These are phyloP conservation scores for Neocatenulostroma microsporum DNA, from an alignment of 2,329 filamentous ascomycete species.

Conservation along the genomic window DNA sequence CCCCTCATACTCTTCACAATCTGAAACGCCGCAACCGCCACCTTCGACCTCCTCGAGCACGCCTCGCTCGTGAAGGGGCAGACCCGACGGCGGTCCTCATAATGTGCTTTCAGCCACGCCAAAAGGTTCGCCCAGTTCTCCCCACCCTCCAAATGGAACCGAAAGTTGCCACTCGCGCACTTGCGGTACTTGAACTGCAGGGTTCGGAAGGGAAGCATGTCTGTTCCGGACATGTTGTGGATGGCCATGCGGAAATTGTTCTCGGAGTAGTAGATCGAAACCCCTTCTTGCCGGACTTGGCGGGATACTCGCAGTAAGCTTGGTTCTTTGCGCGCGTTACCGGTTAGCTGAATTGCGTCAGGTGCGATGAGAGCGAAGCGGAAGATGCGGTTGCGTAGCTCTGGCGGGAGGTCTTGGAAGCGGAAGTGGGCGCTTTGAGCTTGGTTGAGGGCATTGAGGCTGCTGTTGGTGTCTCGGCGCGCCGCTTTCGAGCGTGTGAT, in stretches of 20 bases:
- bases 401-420: not conserved
- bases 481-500: too few species aligned
- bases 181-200: not conserved
- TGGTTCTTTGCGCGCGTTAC: not conserved
- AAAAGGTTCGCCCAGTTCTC: not conserved
- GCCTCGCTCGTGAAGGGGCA: not conserved
- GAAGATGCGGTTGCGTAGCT: not conserved
- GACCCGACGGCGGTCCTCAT: not conserved
- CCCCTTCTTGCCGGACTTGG: too few species aligned
- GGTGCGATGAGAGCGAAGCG: not conserved
- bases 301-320: not conserved
- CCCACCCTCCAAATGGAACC: not conserved
- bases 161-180: not conserved
- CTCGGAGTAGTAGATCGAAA: too few species aligned
- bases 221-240: not conserved
- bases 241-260: too few species aligned
- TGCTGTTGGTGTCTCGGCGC: too few species aligned
- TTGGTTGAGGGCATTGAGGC: too few species aligned
- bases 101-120: not conserved
- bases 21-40: not conserved
- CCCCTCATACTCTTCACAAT: not conserved
- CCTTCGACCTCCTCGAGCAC: too few species aligned
- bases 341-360: not conserved
- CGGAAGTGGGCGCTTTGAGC: too few species aligned
- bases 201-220: not conserved